Base-by-base conservation (phyloP, 148 eudicot species). In the Rhododendron griersonianum region DNA sequence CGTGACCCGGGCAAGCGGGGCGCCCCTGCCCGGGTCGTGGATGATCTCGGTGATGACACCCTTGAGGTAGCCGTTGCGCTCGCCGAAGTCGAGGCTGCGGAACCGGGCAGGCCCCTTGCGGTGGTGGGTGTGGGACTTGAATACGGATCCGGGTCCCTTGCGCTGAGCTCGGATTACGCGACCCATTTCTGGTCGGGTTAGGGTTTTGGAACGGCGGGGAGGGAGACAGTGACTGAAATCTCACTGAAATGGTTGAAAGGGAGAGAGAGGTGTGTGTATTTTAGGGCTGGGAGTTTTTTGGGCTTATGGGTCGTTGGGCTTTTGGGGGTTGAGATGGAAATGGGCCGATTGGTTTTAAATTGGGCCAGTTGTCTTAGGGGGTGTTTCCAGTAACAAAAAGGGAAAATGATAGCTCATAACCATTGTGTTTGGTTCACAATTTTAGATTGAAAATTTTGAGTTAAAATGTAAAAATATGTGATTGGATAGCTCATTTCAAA, bases 41-140 rank as follows among this genome's bases (percentile, higher is more conserved):
- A 86, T 81, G 59, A 86, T 67, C 67, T 86, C 87, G 4, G 87
- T 86, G 69, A 86, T 37, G 18, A 86, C 87, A 16, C 87, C 87
- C 28, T 86, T 80, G 21, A 81, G 82, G 79, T 86, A 86, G 23
- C 87, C 87, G 37, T 86, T 86, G n/a, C 87, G 84, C 59, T 86
- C 87, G 67, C 83, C 79, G 80, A 67, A 86, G 67, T 86, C 84
- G 84, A 80, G 79, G 47, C 77, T 39, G 15, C 87, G 83, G 67
- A 86, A 33, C 48, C 84, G 21, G 5, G 87, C 87, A 11, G 87
- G 80, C 0, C 87, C 87, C 44, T 86, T 86, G 51, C 87, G 84
- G 80, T 86, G 87, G 81, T 86, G 87, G 18, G 84, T 86, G 59
- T 86, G 87, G 55, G 87, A 86, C 71, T 81, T 86, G 71, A 86